Conservation (phyloP, 1,139 yeast species). For the Meyerozyma smithsonii region DNA sequence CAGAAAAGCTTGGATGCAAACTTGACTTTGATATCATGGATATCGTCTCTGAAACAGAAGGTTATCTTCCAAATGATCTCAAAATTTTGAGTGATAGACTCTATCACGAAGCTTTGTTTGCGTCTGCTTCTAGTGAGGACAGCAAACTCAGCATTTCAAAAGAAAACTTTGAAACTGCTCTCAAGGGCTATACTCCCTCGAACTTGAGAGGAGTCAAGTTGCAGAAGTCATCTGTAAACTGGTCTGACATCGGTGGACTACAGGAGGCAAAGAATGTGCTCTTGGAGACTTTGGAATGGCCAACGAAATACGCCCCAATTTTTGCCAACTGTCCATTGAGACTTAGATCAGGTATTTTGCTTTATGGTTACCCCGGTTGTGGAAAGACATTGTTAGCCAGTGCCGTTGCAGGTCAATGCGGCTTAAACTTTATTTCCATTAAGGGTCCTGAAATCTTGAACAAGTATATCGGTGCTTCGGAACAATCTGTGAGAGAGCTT, state of each 20-base stretch:
- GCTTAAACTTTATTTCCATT: constrained; percentile 85
- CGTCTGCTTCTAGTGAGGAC: constrained; percentile 8
- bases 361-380: constrained; percentile 97
- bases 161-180: constrained; percentile 49
- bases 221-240: constrained; percentile 68
- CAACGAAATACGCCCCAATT: constrained; percentile 91
- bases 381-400: constrained; percentile 92
- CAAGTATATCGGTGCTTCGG: constrained; percentile 96
- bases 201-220: constrained; percentile 82
- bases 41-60: constrained; percentile 78
- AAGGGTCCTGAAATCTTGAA: constrained; percentile 96
- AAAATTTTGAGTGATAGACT: constrained; percentile 70
- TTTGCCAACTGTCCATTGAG: constrained; percentile 85
- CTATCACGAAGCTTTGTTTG: constrained; percentile 57
- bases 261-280: constrained; percentile 68
- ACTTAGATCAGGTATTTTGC: constrained; percentile 79
- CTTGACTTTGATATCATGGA: constrained; percentile 57
- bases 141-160: constrained; percentile 17
- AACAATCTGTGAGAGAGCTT: constrained; percentile 87
- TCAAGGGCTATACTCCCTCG: constrained; percentile 71
- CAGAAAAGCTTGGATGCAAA: constrained; percentile 23
- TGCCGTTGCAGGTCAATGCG: constrained; percentile 93
- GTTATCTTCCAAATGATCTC: constrained; percentile 81
- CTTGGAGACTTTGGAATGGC: constrained; percentile 93
- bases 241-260: constrained; percentile 91